A percentile compares a stretch with the other conserved stretches of the same genome.
phyloP scores from a whole-genome alignment of 306 rosid species.

The Lablab purpureus region DNA sequence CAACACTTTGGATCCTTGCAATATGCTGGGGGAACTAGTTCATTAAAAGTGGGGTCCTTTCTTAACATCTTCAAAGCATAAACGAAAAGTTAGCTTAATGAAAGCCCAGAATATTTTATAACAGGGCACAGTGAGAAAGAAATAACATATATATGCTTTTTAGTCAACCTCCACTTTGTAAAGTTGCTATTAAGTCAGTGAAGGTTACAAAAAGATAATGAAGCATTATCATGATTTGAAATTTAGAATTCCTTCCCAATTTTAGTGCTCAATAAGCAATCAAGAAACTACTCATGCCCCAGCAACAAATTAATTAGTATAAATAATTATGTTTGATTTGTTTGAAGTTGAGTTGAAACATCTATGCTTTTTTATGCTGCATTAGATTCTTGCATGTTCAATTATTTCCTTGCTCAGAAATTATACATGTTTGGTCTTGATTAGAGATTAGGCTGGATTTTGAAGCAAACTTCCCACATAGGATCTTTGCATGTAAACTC shows the following conservation, averaged over 20 bases:
- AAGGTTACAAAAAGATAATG: constrained; percentile 34
- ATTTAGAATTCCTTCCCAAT: constrained; percentile 37
- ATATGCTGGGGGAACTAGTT: constrained; percentile 61
- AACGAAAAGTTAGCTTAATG: constrained; percentile 51
- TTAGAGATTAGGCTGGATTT: constrained; percentile 32
- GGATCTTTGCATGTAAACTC: constrained; percentile 53
- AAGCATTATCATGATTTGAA: constrained; percentile 30
- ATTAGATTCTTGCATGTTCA: constrained; percentile 62
- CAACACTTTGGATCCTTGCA: constrained; percentile 51
- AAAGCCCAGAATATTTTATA: constrained; percentile 54
- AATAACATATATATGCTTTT: constrained; percentile 51
- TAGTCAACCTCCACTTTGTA: constrained; percentile 36
- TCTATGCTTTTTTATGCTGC: constrained; percentile 52
- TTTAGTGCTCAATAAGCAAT: constrained; percentile 35
- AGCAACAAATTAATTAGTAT: constrained; percentile 27
- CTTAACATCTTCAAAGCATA: constrained; percentile 54
- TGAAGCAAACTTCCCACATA: constrained; percentile 42
- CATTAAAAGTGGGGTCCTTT: constrained; percentile 56
- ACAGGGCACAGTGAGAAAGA: constrained; percentile 46
- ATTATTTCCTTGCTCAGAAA: constrained; percentile 50
- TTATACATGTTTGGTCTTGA: constrained; percentile 58
- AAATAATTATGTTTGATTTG: constrained; percentile 47
- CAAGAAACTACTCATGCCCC: constrained; percentile 17
- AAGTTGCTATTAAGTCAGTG: constrained; percentile 48
- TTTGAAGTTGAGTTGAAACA: constrained; percentile 48